These are phyloP conservation scores for Tripidium arundinaceum DNA, from an alignment of 202 grass and related monocot species.

Conservation along the genomic window DNA sequence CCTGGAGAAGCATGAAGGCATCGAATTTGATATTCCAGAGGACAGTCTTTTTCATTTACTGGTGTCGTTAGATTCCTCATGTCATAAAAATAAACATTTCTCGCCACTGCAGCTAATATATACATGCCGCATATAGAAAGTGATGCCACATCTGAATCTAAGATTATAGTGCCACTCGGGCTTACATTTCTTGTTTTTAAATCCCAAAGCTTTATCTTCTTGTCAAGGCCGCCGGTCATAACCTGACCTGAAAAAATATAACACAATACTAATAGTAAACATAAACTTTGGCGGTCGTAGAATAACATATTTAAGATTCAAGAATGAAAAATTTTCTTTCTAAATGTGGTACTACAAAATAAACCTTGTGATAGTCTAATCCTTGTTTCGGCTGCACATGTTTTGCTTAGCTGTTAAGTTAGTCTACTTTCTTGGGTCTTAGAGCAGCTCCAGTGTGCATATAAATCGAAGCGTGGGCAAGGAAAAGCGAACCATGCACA, in stretches of 20 bases:
- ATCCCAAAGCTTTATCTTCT: conserved; percentile 62
- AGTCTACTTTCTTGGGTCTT: neutral
- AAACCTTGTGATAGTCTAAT: neutral
- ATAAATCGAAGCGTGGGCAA: no score
- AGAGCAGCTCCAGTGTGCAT: no score
- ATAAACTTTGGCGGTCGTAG: neutral
- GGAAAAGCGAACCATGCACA: no score
- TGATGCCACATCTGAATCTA: conserved; percentile 50
- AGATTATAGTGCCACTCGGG: neutral
- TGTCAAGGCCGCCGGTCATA: conserved; percentile 51
- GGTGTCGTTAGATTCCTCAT: conserved; percentile 51
- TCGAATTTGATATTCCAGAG: conserved; percentile 42
- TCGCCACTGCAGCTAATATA: conserved; percentile 50
- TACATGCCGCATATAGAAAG: conserved; percentile 55
- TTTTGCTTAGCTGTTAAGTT: neutral
- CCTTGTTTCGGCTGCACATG: neutral
- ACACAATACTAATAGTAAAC: conserved; percentile 11
- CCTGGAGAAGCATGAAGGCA: conserved; percentile 52
- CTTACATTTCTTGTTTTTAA: conserved; percentile 27
- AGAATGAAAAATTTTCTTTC: neutral
- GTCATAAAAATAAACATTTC: conserved; percentile 53
- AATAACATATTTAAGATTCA: conserved; percentile 12
- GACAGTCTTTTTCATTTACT: conserved; percentile 44
- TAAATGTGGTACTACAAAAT: neutral
- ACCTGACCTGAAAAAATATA: conserved; percentile 49